Conservation (phyloP, 2,329 filamentous ascomycete genomes). For the Cladosporium sp. region DNA sequence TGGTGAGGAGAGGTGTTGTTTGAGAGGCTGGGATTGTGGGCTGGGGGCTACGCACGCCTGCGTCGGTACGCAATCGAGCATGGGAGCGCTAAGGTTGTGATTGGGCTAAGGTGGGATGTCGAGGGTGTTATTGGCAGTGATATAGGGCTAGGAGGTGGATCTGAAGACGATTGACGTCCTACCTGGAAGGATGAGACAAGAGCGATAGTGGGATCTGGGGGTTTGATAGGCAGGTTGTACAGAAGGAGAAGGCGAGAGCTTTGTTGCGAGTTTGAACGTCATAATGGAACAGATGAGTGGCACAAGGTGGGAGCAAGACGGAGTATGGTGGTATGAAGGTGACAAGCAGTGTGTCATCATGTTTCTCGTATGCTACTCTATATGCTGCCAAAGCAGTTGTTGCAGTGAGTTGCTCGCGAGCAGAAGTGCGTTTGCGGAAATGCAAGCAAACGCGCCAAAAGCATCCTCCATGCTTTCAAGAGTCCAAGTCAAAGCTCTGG, state of each 20-base stretch:
- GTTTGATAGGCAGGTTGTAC: slow-evolving; percentile 2
- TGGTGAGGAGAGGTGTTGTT: neutral
- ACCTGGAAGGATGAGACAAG: neutral
- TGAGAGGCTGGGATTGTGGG: slow-evolving; percentile 1
- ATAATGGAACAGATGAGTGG: neutral
- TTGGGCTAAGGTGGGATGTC: neutral
- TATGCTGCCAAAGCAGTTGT: neutral
- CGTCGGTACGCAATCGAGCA: neutral
- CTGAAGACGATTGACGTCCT: slow-evolving; percentile 1
- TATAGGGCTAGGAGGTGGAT: neutral
- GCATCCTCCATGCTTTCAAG: slow-evolving; percentile 8
- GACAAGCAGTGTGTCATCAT: slow-evolving; percentile 8
- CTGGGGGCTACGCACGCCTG: neutral
- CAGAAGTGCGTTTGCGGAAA: neutral
- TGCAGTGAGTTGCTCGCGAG: neutral
- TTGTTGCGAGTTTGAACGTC: neutral
- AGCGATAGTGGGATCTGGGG: neutral
- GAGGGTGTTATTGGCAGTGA: neutral
- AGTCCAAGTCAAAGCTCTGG: neutral
- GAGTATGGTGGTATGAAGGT: slow-evolving; percentile 3
- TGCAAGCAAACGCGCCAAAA: slow-evolving; percentile 10
- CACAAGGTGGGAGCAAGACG: neutral
- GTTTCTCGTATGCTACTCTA: slow-evolving; percentile 11
- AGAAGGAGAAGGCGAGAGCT: neutral
- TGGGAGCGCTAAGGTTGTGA: neutral